These are phyloP conservation scores for Globisporangium irregulare DNA, from an alignment of 352 stramenopile genomes.

Conservation along the genomic window DNA sequence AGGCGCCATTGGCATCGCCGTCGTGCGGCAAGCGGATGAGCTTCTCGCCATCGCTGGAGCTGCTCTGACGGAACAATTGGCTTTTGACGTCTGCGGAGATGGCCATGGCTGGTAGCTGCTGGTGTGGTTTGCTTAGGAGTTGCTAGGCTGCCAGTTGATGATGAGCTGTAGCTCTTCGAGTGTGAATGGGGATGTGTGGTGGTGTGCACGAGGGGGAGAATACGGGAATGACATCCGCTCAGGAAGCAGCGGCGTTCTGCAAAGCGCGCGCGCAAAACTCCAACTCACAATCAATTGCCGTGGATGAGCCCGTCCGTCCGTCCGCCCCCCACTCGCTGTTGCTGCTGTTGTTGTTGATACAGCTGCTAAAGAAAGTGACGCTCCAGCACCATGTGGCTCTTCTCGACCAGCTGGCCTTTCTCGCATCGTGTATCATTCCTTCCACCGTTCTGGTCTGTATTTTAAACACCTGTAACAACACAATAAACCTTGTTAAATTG, in stretches of 20 bases:
- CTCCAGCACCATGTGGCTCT: not conserved
- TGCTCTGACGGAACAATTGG: constrained; percentile 19
- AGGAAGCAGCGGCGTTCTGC: not conserved
- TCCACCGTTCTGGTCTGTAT: not conserved
- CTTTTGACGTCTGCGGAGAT: constrained; percentile 19
- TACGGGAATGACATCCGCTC: not conserved
- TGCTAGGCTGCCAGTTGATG: not conserved
- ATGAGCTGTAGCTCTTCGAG: not conserved
- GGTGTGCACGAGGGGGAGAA: not conserved
- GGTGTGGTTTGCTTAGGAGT: not conserved
- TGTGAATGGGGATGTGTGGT: not conserved
- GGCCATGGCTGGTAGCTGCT: constrained; percentile 4
- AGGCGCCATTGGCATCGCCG: not conserved
- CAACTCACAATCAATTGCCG: not conserved
- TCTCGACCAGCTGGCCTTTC: constrained; percentile 6
- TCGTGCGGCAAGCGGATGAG: constrained; percentile 18
- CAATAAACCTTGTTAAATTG: not conserved
- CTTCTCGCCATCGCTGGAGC: constrained; percentile 17
- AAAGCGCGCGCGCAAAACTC: not conserved
- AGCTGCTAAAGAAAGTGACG: not conserved
- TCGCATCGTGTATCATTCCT: not conserved
- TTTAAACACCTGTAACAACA: not conserved
- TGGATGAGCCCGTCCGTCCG: not conserved
- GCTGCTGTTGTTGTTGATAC: not conserved
- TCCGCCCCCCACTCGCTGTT: not conserved